Evolutionary conservation across 345 rosid genomes (phyloP).

Genomic region (Populus deltoides): DNA sequence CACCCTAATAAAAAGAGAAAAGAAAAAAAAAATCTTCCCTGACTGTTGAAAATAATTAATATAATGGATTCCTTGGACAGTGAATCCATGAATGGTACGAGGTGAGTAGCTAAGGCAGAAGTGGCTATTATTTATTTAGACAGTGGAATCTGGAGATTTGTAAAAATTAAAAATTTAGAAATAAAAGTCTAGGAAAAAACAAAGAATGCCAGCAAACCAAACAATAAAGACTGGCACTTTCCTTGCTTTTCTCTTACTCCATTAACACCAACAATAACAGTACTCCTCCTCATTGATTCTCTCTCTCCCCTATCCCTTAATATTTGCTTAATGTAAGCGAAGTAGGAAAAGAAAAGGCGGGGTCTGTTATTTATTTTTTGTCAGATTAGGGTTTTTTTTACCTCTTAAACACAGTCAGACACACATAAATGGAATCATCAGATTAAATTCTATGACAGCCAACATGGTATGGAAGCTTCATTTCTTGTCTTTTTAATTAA

Average conservation of each 20-base stretch:
- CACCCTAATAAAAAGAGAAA: too few relatives aligned
- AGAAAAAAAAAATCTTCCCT: too few relatives aligned
- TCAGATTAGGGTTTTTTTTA: constrained; percentile 29
- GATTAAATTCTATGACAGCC: constrained; percentile 16
- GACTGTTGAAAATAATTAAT: too few relatives aligned
- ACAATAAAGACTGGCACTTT: not conserved
- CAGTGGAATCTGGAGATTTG: not conserved
- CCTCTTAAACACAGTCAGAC: not conserved
- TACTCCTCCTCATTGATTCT: not conserved
- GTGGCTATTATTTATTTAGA: too few relatives aligned
- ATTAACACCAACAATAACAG: constrained; percentile 1
- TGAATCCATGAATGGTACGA: not conserved
- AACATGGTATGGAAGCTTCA: constrained; percentile 35
- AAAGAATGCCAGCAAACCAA: constrained; percentile 24
- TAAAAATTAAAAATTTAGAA: not conserved
- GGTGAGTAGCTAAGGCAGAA: not conserved
- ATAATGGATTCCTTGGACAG: not conserved
- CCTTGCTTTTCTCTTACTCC: constrained; percentile 18
- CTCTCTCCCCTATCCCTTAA: constrained; percentile 8
- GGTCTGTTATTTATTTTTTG: not conserved
- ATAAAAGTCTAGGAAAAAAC: not conserved
- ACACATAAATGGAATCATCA: constrained; percentile 7
- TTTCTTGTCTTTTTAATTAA: constrained; percentile 12
- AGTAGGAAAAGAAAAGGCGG: not conserved
- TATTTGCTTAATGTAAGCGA: not conserved